Evolutionary conservation across 2,329 filamentous ascomycete genomes (phyloP).

Genomic region (Pseudocercospora cruenta): DNA sequence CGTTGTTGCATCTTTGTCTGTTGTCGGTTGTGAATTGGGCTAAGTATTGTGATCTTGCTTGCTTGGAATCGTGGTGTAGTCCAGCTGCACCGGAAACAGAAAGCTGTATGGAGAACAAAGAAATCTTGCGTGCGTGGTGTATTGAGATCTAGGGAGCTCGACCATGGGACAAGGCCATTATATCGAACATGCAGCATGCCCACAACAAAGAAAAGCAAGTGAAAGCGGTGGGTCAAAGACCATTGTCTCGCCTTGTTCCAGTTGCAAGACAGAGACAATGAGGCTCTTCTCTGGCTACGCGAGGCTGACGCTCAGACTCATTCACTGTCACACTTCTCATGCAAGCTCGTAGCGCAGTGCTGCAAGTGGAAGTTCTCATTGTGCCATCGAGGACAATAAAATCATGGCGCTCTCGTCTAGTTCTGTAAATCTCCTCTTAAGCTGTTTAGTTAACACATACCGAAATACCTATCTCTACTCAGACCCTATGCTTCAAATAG

Average conservation of each 20-base stretch:
- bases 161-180: background rate
- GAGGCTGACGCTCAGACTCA: background rate
- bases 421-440: too few relatives aligned
- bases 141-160: background rate
- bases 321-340: background rate
- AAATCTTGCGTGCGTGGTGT: background rate
- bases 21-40: background rate
- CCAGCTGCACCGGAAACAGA: slow-evolving; percentile 10
- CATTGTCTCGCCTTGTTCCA: background rate
- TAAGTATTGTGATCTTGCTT: background rate
- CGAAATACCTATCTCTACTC: too few relatives aligned
- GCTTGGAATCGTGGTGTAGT: background rate
- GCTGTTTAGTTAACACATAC: too few relatives aligned
- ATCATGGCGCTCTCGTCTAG: too few relatives aligned
- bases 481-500: too few relatives aligned
- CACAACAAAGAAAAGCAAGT: background rate
- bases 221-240: background rate
- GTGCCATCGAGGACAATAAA: too few relatives aligned
- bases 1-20: slow-evolving; percentile 1
- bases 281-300: background rate
- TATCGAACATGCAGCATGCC: background rate
- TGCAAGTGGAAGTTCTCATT: background rate
- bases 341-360: background rate
- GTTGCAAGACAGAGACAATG: background rate
- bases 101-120: background rate